phyloP scores from a whole-genome alignment of 495 filamentous ascomycete species.

The Penicillium flavigenum region DNA sequence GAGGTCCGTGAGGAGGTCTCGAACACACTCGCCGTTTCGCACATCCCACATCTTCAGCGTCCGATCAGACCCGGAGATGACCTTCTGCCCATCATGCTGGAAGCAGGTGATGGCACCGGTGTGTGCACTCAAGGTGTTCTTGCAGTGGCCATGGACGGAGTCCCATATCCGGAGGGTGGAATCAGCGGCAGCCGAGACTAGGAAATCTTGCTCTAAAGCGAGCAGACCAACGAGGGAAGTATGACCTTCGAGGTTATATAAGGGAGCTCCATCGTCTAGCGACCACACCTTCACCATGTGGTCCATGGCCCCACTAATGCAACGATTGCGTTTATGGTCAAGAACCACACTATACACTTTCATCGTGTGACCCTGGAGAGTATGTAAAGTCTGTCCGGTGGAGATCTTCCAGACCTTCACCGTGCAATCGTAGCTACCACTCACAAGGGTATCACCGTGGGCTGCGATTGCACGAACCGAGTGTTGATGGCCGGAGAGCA shows the following conservation, averaged over 20 bases:
- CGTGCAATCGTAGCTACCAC: constrained; percentile 94
- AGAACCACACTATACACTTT: constrained; percentile 98
- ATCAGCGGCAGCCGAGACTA: constrained; percentile 94
- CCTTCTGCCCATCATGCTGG: constrained; percentile 95
- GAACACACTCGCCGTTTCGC: constrained; percentile 83
- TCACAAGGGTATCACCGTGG: constrained; percentile 94
- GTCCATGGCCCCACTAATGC: constrained; percentile 98
- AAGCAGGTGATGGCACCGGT: constrained; percentile 99
- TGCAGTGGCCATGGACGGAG: constrained; percentile 88
- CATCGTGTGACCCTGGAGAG: constrained; percentile 81
- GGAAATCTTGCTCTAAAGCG: constrained; percentile 78
- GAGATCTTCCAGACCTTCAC: constrained; percentile 98
- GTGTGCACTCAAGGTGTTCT: constrained; percentile 83
- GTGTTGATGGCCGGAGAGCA: constrained; percentile 81
- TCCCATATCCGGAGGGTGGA: constrained; percentile 97
- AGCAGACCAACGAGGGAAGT: constrained; percentile 90
- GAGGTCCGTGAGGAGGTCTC: constrained; percentile 93
- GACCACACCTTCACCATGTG: constrained; percentile 98
- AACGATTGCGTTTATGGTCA: constrained; percentile 87
- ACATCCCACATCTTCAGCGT: constrained; percentile 99
- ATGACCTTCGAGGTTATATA: constrained; percentile 93
- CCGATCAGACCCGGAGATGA: constrained; percentile 92
- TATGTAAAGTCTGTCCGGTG: constrained; percentile 84
- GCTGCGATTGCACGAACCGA: constrained; percentile 98
- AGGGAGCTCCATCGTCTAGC: constrained; percentile 77